A percentile compares a stretch with the other conserved stretches of the same genome.
Conservation (phyloP, 2,329 filamentous ascomycete genomes). For the Penicillium sp. region DNA sequence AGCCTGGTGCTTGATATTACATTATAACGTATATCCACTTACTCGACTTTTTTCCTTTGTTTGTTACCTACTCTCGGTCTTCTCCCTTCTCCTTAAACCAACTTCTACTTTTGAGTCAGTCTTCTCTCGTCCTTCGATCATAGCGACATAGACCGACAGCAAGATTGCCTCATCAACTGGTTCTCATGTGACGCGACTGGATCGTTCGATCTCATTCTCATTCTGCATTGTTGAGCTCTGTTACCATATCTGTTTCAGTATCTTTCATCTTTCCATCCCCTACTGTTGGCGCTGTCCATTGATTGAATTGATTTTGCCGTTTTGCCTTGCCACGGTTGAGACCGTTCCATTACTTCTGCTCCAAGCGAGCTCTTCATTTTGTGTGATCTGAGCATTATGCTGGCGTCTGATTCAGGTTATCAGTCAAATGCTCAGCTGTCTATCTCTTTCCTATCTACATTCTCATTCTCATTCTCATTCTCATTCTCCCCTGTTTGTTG, state of each 20-base stretch:
- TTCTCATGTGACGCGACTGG: constrained; percentile 10
- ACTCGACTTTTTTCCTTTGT: neutral
- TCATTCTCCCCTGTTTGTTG: constrained; percentile 8
- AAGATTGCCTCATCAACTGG: constrained; percentile 2
- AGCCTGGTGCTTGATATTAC: constrained; percentile 93
- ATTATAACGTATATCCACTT: constrained; percentile 42
- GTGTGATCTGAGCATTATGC: constrained; percentile 29
- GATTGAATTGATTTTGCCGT: constrained; percentile 8
- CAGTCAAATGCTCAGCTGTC: constrained; percentile 29
- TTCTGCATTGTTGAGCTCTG: constrained; percentile 14
- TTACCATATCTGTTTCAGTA: neutral
- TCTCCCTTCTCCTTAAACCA: constrained; percentile 2
- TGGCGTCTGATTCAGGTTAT: constrained; percentile 34
- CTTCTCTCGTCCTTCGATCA: constrained; percentile 5
- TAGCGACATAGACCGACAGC: constrained; percentile 13
- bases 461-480: neutral
- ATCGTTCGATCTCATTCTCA: constrained; percentile 8
- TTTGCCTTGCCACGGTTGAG: constrained; percentile 15
- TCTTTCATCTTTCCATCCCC: constrained; percentile 8
- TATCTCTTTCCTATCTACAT: constrained; percentile 14
- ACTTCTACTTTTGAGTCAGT: no score
- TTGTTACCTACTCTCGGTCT: neutral
- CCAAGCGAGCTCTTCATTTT: constrained; percentile 26
- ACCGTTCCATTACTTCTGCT: constrained; percentile 17
- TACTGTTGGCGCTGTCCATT: constrained; percentile 6